These are phyloP conservation scores for Helicocarpus griseus DNA, from an alignment of 2,329 filamentous ascomycete genomes.

Conservation along the genomic window DNA sequence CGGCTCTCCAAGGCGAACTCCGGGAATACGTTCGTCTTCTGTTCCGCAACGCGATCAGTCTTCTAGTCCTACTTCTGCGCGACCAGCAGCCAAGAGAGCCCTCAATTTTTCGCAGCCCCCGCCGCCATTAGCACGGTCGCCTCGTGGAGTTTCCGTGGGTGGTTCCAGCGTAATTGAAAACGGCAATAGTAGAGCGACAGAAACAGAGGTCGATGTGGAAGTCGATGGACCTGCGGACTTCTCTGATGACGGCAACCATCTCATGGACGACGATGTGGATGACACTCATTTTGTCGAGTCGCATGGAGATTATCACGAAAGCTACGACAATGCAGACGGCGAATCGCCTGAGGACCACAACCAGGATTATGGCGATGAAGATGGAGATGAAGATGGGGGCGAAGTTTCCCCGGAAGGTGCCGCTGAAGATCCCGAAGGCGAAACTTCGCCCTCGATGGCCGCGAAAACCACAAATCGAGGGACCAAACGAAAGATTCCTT, in stretches of 20 bases:
- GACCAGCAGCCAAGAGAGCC: constrained; percentile 16
- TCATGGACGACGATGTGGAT: constrained; percentile 26
- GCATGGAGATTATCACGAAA: constrained; percentile 19
- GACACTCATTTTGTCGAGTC: constrained; percentile 19
- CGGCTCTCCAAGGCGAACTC: constrained; percentile 34
- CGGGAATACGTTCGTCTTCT: constrained; percentile 33
- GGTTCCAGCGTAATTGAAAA: too few relatives aligned
- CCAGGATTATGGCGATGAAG: constrained; percentile 9
- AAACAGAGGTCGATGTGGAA: constrained; percentile 12
- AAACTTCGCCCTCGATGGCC: constrained; percentile 7
- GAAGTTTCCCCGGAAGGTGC: neutral
- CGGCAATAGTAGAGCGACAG: neutral
- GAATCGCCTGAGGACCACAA: constrained; percentile 11
- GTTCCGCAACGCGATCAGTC: constrained; percentile 25
- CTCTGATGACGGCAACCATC: constrained; percentile 27
- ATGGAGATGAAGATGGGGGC: constrained; percentile 5
- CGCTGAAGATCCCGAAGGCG: constrained; percentile 9
- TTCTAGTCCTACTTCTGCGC: constrained; percentile 30
- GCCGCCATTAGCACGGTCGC: constrained; percentile 22
- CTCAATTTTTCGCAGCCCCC: constrained; percentile 16
- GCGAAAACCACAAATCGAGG: constrained; percentile 7
- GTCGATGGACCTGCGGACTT: constrained; percentile 20
- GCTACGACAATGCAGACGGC: constrained; percentile 14
- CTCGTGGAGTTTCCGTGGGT: constrained; percentile 14
- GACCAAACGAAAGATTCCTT: constrained; percentile 11